Evolutionary conservation across 2,329 filamentous ascomycete genomes (phyloP).

Genomic region (Fusarium camptoceras): DNA sequence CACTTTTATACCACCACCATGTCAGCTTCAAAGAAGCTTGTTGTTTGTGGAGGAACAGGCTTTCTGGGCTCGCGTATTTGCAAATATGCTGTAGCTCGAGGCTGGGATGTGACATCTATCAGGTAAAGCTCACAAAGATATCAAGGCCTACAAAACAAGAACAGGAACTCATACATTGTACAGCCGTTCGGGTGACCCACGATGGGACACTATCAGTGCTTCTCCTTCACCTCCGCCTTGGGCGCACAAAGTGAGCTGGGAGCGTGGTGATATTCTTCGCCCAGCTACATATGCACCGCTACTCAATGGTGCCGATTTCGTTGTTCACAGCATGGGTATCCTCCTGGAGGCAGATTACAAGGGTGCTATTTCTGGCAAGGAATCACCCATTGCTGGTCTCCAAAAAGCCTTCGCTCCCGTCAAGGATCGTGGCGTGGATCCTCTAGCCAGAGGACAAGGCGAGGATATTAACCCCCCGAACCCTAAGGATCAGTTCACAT

Average conservation of each 20-base stretch:
- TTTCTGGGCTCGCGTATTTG: conserved; percentile 92
- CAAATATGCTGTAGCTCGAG: conserved; percentile 84
- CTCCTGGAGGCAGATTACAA: conserved; percentile 98
- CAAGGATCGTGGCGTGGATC: conserved; percentile 74
- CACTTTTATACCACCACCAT: conserved; percentile 54
- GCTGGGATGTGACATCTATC: conserved; percentile 93
- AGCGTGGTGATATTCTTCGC: conserved; percentile 86
- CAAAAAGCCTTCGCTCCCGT: conserved; percentile 79
- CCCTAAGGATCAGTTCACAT: conserved; percentile 83
- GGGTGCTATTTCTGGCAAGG: conserved; percentile 83
- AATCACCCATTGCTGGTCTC: conserved; percentile 83
- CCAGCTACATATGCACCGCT: conserved; percentile 83
- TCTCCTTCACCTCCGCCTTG: conserved; percentile 78
- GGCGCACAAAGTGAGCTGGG: conserved; percentile 87
- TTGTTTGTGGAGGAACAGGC: conserved; percentile 93
- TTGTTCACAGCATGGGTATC: conserved; percentile 96
- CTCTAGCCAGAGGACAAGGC: conserved; percentile 70
- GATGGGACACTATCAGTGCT: conserved; percentile 83
- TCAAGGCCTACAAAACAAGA: conserved; percentile 1
- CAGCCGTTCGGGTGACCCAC: conserved; percentile 90
- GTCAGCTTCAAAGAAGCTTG: conserved; percentile 77
- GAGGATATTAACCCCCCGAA: conserved; percentile 74
- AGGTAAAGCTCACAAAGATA: conserved; percentile 67
- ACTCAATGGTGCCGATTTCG: conserved; percentile 81
- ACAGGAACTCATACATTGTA: conserved; percentile 33